Conservation (phyloP, 148 eudicot genomes). For the Vaccinium myrtillus region DNA sequence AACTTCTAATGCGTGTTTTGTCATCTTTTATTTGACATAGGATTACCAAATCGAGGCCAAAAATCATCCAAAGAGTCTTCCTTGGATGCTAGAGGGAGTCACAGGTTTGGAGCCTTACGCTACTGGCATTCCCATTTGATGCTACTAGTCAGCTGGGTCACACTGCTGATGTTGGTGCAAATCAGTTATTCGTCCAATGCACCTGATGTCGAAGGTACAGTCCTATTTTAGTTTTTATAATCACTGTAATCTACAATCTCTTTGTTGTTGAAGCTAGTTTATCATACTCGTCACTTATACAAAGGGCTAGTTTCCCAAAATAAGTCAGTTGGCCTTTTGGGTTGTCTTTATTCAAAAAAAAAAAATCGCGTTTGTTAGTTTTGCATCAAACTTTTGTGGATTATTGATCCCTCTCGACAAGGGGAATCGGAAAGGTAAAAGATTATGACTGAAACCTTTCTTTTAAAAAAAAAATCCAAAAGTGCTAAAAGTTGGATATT, state of each 20-base stretch:
- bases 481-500: too few species aligned
- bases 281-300: background rate
- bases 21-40: slow-evolving; percentile 11
- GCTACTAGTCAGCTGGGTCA: slow-evolving; percentile 31
- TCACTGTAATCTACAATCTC: background rate
- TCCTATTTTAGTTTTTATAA: background rate
- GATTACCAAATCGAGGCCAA: slow-evolving; percentile 14
- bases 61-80: slow-evolving; percentile 16
- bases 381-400: too few species aligned
- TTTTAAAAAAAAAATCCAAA: too few species aligned
- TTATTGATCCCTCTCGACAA: too few species aligned
- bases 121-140: slow-evolving; percentile 27
- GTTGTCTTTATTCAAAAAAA: too few species aligned
- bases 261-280: background rate
- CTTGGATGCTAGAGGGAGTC: slow-evolving; percentile 28
- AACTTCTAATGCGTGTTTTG: background rate
- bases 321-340: too few species aligned
- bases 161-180: slow-evolving; percentile 40
- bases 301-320: too few species aligned
- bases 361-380: too few species aligned
- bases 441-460: too few species aligned
- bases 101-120: slow-evolving; percentile 16
- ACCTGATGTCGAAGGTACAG: slow-evolving; percentile 76
- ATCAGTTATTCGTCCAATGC: slow-evolving; percentile 39
- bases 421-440: too few species aligned